Conservation (phyloP, 441 rosid species). For the Aquilaria agallochum region DNA sequence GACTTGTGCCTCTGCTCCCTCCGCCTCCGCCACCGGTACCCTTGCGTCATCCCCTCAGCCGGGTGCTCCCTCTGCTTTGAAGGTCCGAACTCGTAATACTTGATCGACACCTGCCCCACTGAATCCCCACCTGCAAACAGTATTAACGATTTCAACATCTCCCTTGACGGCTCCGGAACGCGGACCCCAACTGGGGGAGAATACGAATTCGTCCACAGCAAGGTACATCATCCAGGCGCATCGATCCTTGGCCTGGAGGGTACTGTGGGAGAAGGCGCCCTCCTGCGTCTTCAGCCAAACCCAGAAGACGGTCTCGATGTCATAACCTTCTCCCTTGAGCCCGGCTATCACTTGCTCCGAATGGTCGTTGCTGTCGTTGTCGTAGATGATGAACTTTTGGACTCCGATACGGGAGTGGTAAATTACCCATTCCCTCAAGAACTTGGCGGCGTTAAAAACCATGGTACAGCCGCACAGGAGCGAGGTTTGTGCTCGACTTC, state of each 20-base stretch:
- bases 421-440: constrained; percentile 70
- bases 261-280: constrained; percentile 81
- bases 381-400: constrained; percentile 61
- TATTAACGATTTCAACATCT: constrained; percentile 35
- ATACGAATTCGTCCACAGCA: constrained; percentile 81
- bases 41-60: constrained; percentile 56
- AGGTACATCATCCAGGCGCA: constrained; percentile 78
- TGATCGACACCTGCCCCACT: constrained; percentile 58
- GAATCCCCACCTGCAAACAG: constrained; percentile 14
- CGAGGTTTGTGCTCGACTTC: constrained; percentile 7
- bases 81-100: too few relatives aligned
- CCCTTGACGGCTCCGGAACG: constrained; percentile 28
- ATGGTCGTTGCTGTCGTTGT: constrained; percentile 71
- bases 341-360: not conserved
- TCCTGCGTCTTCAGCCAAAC: constrained; percentile 90
- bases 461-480: constrained; percentile 64
- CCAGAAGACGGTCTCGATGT: constrained; percentile 32
- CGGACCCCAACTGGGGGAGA: constrained; percentile 51
- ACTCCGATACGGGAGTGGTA: constrained; percentile 72
- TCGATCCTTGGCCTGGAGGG: constrained; percentile 37
- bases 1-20: constrained; percentile 73
- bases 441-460: constrained; percentile 76
- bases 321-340: too few relatives aligned
- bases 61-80: too few relatives aligned
- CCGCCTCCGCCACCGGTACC: constrained; percentile 57